phyloP scores from a whole-genome alignment of 1,284 basidiomycete genomes.

The Tilletia walkeri region DNA sequence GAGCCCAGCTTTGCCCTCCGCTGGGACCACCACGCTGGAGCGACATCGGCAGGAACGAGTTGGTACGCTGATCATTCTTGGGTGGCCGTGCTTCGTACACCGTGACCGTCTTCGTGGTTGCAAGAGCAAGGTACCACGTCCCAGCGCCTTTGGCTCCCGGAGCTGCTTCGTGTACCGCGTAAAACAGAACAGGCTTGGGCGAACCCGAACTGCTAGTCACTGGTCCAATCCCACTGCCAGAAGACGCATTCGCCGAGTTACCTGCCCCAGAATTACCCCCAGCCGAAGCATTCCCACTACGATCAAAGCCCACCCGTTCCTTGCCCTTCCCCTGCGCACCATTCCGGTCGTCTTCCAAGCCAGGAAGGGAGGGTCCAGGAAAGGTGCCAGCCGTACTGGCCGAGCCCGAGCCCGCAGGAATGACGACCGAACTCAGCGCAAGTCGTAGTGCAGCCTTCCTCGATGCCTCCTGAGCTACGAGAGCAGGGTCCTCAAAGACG shows the following conservation, averaged over 20 bases:
- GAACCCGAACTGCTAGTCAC: background rate
- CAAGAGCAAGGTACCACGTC: conserved; percentile 44
- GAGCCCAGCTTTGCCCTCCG: background rate
- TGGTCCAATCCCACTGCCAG: conserved; percentile 18
- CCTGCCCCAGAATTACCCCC: background rate
- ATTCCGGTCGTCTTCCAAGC: conserved; percentile 32
- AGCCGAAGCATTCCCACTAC: too few species aligned
- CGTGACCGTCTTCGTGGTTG: conserved; percentile 35
- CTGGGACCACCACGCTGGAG: background rate
- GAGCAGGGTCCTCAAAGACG: conserved; percentile 22
- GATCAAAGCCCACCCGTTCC: conserved; percentile 22
- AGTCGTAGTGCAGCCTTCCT: background rate
- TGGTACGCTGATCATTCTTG: background rate
- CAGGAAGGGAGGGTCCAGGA: conserved; percentile 28
- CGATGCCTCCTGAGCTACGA: conserved; percentile 1
- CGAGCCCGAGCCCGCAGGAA: conserved; percentile 16
- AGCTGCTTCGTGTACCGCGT: conserved; percentile 37
- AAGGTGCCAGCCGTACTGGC: conserved; percentile 11
- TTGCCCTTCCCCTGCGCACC: conserved; percentile 27
- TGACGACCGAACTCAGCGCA: background rate
- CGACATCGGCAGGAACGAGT: background rate
- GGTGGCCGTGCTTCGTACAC: conserved; percentile 40
- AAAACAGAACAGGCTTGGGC: conserved; percentile 36
- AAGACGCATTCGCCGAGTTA: conserved; percentile 12
- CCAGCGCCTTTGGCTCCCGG: conserved; percentile 35